Percentiles rank a stretch among this genome's conserved stretches.
These are phyloP conservation scores for Neofusicoccum ribis DNA, from an alignment of 2,329 filamentous ascomycete species.

Conservation along the genomic window DNA sequence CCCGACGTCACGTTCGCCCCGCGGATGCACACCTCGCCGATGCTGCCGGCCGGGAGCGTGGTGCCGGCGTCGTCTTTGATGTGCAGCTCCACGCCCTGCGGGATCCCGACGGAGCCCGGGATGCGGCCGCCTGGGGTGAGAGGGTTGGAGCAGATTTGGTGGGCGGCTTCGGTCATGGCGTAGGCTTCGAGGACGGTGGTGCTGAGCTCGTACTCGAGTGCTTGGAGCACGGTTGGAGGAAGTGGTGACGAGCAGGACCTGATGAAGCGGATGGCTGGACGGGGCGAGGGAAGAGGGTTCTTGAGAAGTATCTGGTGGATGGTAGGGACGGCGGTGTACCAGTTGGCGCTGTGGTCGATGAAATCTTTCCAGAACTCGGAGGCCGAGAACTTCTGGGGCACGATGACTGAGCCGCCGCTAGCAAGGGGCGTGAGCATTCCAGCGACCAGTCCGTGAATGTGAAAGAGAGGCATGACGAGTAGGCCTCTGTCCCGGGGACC, in stretches of 20 bases:
- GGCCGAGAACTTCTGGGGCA: conserved; percentile 72
- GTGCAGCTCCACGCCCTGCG: conserved; percentile 72
- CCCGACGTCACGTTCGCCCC: conserved; percentile 76
- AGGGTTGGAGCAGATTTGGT: conserved; percentile 68
- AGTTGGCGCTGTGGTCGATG: conserved; percentile 67
- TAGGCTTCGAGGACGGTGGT: conserved; percentile 80
- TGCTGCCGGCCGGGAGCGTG: conserved; percentile 62
- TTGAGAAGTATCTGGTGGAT: conserved; percentile 81
- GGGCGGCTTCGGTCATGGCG: conserved; percentile 80
- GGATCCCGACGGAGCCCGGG: conserved; percentile 74
- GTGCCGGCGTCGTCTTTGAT: conserved; percentile 67
- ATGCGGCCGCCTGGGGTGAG: conserved; percentile 62
- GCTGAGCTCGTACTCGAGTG: conserved; percentile 67
- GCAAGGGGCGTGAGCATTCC: conserved; percentile 70
- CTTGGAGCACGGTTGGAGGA: conserved; percentile 71
- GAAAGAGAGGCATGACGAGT: conserved; percentile 81
- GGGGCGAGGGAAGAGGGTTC: conserved; percentile 61
- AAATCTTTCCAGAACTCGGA: conserved; percentile 76
- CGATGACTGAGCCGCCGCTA: conserved; percentile 70
- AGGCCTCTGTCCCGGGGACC: conserved; percentile 68
- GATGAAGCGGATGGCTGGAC: conserved; percentile 75
- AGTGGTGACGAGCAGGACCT: conserved; percentile 76
- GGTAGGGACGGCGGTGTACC: conserved; percentile 82
- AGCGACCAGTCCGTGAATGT: conserved; percentile 78
- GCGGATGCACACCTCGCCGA: conserved; percentile 74